A percentile compares a stretch with the other conserved stretches of the same genome.
phyloP scores from a whole-genome alignment of 2,329 filamentous ascomycete species.

The Aspergillus brasiliensis region DNA sequence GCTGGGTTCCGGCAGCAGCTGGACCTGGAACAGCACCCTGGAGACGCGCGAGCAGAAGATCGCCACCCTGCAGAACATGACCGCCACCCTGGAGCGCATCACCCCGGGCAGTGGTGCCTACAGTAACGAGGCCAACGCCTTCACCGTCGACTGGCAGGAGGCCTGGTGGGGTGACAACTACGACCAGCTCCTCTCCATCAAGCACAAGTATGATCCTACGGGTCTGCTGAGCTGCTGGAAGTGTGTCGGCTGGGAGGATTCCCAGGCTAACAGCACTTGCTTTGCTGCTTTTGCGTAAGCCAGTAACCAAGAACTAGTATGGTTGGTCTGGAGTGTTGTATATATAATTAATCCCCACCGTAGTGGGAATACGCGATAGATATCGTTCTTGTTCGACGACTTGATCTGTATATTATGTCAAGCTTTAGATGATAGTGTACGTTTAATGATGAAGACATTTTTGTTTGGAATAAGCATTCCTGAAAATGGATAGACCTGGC shows the following conservation, averaged over 20 bases:
- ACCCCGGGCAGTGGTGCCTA: constrained; percentile 23
- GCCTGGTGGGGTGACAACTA: constrained; percentile 27
- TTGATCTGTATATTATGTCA: not conserved
- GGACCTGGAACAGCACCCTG: constrained; percentile 23
- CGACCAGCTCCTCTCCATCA: constrained; percentile 18
- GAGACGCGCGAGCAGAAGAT: constrained; percentile 13
- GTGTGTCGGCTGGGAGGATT: constrained; percentile 20
- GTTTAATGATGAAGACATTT: not conserved
- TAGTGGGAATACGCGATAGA: not conserved
- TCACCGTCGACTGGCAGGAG: constrained; percentile 20
- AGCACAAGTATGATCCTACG: constrained; percentile 23
- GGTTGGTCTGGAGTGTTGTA: not conserved
- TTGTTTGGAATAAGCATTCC: not conserved
- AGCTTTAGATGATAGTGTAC: not conserved
- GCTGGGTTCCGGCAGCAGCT: constrained; percentile 15
- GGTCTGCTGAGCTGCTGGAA: constrained; percentile 23
- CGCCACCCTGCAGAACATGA: constrained; percentile 14
- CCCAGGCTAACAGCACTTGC: constrained; percentile 12
- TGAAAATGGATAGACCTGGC: too few species aligned
- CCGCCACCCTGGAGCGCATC: constrained; percentile 14
- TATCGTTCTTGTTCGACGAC: not conserved
- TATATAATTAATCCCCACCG: too few species aligned
- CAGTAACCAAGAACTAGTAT: not conserved
- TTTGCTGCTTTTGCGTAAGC: constrained; percentile 12
- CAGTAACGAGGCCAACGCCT: constrained; percentile 23